Conservation (phyloP, 2,329 filamentous ascomycete species). For the Hysterium pulicare region DNA sequence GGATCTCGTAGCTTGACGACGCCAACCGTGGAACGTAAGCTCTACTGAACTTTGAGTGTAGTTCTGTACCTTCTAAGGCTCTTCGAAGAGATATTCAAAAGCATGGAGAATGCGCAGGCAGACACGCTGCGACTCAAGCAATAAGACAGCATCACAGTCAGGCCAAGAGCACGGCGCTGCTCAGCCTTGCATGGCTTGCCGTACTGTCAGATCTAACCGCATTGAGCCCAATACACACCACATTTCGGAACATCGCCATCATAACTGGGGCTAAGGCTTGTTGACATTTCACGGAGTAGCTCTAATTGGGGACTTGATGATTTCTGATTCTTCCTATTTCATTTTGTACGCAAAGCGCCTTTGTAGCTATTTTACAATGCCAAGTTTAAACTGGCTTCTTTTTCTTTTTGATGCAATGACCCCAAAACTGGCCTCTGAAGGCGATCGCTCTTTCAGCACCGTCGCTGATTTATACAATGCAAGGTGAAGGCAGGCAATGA, state of each 20-base stretch:
- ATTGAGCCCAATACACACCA: no score
- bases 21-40: background rate
- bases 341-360: no score
- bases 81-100: constrained; percentile 17
- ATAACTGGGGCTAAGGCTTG: no score
- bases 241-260: no score
- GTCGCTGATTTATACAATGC: no score
- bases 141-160: constrained; percentile 19
- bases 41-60: constrained; percentile 26
- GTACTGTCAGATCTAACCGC: background rate
- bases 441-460: no score
- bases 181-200: constrained; percentile 21
- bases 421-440: no score
- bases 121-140: constrained; percentile 20
- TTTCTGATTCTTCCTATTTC: no score
- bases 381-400: background rate
- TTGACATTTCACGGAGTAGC: no score
- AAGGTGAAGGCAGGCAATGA: no score
- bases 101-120: constrained; percentile 21
- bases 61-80: constrained; percentile 31
- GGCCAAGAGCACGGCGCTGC: constrained; percentile 20
- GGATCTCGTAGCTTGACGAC: background rate
- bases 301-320: no score
- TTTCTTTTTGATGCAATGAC: background rate
- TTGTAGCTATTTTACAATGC: background rate